Evolutionary conservation across 139 green algal species (phyloP).

Genomic region (Chlorella ohadii): DNA sequence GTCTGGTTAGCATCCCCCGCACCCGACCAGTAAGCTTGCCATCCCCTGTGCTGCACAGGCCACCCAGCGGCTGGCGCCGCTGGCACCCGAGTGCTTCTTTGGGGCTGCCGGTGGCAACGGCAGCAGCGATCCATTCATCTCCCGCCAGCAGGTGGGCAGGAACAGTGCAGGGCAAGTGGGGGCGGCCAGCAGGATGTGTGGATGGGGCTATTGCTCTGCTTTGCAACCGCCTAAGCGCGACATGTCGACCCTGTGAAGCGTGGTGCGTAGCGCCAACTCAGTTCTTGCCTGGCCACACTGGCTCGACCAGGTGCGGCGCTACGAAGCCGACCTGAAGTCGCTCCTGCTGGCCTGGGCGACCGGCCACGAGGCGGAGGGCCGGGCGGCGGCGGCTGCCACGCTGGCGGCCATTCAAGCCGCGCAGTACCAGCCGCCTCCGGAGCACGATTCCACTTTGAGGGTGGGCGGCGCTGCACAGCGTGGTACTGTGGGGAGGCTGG

Average conservation of each 20-base stretch:
- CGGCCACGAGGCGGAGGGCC: neutral
- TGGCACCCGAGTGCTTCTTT: neutral
- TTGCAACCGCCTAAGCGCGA: no score
- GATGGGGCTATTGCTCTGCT: no score
- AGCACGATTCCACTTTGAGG: neutral
- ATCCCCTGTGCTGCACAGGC: neutral
- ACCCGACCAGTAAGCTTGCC: no score
- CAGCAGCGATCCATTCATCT: neutral
- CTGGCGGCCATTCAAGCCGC: neutral
- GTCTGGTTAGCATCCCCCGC: no score
- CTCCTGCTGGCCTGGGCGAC: constrained; percentile 9
- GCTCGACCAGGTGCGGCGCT: neutral
- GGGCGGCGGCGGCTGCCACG: neutral
- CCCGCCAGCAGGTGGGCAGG: neutral
- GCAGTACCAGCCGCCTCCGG: neutral
- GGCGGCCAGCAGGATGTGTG: no score
- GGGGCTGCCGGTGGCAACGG: neutral
- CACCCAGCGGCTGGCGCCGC: neutral
- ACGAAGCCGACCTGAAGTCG: neutral
- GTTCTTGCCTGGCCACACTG: no score
- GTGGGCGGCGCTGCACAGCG: no score
- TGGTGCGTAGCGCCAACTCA: no score
- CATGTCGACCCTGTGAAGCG: no score
- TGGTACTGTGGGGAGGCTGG: no score
- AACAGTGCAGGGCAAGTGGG: no score